Base-by-base conservation (phyloP, 2,329 filamentous ascomycete genomes). In the Colletotrichum sojae region DNA sequence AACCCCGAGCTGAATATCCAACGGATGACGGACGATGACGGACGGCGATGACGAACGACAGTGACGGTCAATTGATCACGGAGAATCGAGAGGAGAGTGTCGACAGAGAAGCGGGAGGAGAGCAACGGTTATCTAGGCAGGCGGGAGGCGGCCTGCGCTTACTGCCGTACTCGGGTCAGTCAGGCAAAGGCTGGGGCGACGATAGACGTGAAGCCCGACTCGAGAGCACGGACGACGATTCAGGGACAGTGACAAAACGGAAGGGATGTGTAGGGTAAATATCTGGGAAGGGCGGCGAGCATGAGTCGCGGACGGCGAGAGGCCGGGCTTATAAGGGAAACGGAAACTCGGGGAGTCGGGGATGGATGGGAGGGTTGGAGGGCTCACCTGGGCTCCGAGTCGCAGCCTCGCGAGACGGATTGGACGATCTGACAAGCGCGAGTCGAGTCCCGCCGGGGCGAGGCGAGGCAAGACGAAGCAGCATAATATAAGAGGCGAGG, bases 291-390 rank as follows among this genome's bases (percentile, higher is more conserved):
- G 27, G 20, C 36, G 55, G 20, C 8, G 36, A 39, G 22, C 55
- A 55, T 18, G 66, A 69, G 62, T 69, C 66, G 66, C 46, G 62
- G 40, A 55, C 25, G 49, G 43, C 43, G 43, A 31, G 36, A 45
- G 43, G 18, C 6, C 3, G 49, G 16, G 56, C n/a, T 60, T 66
- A 66, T 56, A 66, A 66, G 39, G 48, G 65, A 54, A 62, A 53
- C 49, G 18, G 49, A 51, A 45, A 53, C 40, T 39, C 22, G 12
- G 31, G 18, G 39, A 39, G 36, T 27, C 13, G 10, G 54, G 45
- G 53, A 43, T 48, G 39, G 20, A 22, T 12, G 54, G 13, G 10
- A 43, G 31, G 51, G 13, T 39, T 40, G 39, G 43, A 55, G 62
- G 55, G 49, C 49, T 45, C 36, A 52, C 49, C 49, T 61, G 20